Evolutionary conservation across 768 basidiomycete species (phyloP), one percentile per base, ranked within the genome.

Genomic region (Saitozyma podzolica): DNA sequence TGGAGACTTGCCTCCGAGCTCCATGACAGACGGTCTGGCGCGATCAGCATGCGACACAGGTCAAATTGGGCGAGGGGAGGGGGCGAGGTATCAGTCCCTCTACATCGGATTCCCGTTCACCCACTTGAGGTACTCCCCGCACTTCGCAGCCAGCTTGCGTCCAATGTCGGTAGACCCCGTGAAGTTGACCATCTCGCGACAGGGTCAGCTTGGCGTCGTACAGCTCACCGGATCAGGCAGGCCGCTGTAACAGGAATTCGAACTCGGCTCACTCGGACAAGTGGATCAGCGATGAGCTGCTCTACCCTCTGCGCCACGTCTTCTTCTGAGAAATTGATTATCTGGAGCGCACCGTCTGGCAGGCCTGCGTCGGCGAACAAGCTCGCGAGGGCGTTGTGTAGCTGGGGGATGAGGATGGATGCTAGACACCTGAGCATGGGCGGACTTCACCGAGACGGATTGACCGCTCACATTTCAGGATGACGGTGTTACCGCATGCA

Each of bases 281-380:
- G 61, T 0, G 58, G 56, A 64, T 70, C 48, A 9, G 69, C 53
- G 54, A 74, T 70, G 16, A 70, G 45, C 47, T 74, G 72, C 45
- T 69, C 67, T 17, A 74, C 62, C 42, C 72, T 42, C 2, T 56
- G 59, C 8, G 56, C 64, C 1, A 68, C 69, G n/a, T 70, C 61
- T 11, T 62, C 56, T 16, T 70, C 69, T 2, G 67, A 62, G 42
- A 62, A 70, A 51, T 74, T 59, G 11, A 74, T 49, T 40, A 70
- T 83, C 66, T 88, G 86, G 7, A 88, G 67, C 8, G 86, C 86
- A 7, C 86, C 86, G 14, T 79, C 73, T 6, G 87, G 87, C 0
- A 89, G 74, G 0, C 87, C 87, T 0, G 87, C 87, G 72, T 83
- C 79, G 39, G 66, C 60, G 65, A 82, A 77, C 20, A 82, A 59